Conservation (phyloP, 2,329 filamentous ascomycete species). For the Cytospora mali region DNA sequence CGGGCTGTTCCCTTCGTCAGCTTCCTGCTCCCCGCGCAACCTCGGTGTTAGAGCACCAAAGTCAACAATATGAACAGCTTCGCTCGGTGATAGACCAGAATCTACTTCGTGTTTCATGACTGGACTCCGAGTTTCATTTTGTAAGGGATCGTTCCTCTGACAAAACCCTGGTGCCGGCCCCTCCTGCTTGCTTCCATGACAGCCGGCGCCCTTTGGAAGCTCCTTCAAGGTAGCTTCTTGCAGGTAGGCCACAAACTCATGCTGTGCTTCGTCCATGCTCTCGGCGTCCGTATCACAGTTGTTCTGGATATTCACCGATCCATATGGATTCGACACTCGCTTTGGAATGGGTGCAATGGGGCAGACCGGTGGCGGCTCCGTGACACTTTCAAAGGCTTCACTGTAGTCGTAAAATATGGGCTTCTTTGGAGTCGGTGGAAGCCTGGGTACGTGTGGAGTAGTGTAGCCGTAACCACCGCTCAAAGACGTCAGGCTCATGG, state of each 20-base stretch:
- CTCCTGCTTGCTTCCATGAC: not conserved
- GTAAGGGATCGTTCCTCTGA: not conserved
- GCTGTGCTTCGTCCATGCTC: constrained; percentile 9
- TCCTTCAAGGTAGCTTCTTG: constrained; percentile 13
- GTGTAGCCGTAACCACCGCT: constrained; percentile 49
- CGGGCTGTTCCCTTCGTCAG: not conserved
- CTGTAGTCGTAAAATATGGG: constrained; percentile 57
- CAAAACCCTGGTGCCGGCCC: not conserved
- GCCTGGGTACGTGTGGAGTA: constrained; percentile 32
- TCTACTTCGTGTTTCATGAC: not conserved
- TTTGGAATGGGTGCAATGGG: constrained; percentile 39
- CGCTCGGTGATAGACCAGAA: not conserved
- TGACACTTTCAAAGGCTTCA: constrained; percentile 49
- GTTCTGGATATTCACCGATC: not conserved
- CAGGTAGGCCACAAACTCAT: constrained; percentile 17
- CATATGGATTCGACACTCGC: constrained; percentile 24
- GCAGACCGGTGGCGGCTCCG: constrained; percentile 21
- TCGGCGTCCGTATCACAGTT: constrained; percentile 1
- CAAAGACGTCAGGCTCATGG: constrained; percentile 53
- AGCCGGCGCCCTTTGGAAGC: not conserved
- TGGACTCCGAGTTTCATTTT: too few relatives aligned
- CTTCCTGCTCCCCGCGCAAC: not conserved
- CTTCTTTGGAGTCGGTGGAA: constrained; percentile 33
- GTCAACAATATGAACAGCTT: not conserved
- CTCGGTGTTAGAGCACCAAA: not conserved